phyloP scores from a whole-genome alignment of 495 filamentous ascomycete genomes.

The Xylaria longipes region DNA sequence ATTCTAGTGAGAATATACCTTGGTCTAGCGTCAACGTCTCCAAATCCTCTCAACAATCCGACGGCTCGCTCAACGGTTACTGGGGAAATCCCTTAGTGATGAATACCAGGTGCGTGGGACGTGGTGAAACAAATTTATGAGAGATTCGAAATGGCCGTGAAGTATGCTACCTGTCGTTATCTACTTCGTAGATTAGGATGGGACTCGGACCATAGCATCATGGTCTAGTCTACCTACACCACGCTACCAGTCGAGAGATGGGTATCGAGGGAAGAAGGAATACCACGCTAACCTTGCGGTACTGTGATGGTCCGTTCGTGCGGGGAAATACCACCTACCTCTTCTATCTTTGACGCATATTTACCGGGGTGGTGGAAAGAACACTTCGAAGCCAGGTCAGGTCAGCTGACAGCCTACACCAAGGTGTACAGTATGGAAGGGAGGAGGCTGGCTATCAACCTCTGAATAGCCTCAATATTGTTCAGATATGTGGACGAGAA shows the following conservation, averaged over 20 bases:
- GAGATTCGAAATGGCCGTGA: not conserved
- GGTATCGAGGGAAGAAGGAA: not conserved
- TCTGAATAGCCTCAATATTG: slow-evolving; percentile 14
- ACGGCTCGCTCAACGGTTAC: not conserved
- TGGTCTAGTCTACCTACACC: not conserved
- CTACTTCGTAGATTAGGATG: not conserved
- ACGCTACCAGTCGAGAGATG: not conserved
- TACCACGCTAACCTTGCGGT: not conserved
- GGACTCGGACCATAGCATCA: slow-evolving; percentile 7
- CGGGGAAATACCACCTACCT: slow-evolving; percentile 15
- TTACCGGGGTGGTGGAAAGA: not conserved
- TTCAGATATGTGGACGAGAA: not conserved
- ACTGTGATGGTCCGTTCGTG: not conserved
- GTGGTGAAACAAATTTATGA: not conserved
- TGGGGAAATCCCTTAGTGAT: not conserved
- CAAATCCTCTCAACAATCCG: not conserved
- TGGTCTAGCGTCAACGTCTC: not conserved
- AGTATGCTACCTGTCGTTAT: not conserved
- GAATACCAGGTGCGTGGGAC: not conserved
- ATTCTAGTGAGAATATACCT: not conserved
- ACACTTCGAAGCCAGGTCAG: not conserved
- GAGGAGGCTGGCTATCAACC: not conserved
- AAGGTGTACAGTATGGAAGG: not conserved
- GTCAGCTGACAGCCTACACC: not conserved
- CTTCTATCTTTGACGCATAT: slow-evolving; percentile 15